phyloP scores from a whole-genome alignment of 2,329 filamentous ascomycete genomes.

The Trichophyton schoenleinii region DNA sequence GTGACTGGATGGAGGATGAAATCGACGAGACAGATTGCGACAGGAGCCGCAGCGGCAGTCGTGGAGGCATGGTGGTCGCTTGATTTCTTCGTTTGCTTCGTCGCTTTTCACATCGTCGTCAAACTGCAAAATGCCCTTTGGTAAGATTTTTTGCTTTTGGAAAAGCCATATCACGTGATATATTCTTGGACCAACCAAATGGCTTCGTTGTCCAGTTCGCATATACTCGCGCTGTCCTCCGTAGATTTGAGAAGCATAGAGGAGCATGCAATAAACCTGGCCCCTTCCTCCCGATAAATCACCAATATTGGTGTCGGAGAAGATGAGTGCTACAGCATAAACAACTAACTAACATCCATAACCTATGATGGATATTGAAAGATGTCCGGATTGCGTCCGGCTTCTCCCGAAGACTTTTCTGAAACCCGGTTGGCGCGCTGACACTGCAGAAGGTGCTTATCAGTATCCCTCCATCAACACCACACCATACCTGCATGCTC shows the following conservation, averaged over 20 bases:
- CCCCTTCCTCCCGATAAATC: neutral
- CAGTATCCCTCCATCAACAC: neutral
- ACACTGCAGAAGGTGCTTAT: neutral
- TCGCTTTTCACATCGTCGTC: neutral
- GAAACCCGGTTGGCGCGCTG: neutral
- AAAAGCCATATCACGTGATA: neutral
- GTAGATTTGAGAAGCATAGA: too few species aligned
- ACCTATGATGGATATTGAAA: neutral
- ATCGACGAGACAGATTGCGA: slow-evolving; percentile 10
- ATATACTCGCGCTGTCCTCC: too few species aligned
- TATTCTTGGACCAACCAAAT: neutral
- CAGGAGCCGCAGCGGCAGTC: slow-evolving; percentile 13
- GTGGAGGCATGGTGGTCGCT: slow-evolving; percentile 12
- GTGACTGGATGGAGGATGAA: slow-evolving; percentile 7
- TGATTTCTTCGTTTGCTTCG: neutral
- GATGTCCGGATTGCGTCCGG: neutral
- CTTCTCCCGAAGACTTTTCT: neutral
- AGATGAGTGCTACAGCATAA: neutral
- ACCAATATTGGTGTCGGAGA: neutral
- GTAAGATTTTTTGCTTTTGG: neutral
- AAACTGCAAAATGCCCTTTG: neutral
- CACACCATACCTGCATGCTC: neutral
- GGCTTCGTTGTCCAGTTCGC: too few species aligned
- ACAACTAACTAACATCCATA: neutral
- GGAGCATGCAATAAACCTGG: neutral